Evolutionary conservation across 345 rosid genomes (phyloP), one percentile per base, ranked within the genome.

Genomic region (Excoecaria agallocha): DNA sequence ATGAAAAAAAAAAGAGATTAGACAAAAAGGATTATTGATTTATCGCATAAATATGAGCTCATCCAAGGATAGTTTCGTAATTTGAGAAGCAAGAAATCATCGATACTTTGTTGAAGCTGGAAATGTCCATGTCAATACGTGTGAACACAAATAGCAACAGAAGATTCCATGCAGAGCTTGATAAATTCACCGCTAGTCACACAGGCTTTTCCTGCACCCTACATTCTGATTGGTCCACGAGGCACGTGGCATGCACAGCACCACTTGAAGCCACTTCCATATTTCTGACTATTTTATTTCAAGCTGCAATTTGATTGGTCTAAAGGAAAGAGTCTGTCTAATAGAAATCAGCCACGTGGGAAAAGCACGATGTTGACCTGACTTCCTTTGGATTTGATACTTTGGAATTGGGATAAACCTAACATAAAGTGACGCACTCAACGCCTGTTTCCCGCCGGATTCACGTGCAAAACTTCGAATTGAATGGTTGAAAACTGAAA

Each of bases 81-180:
- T 68, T 25, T 15, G 20, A 11, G 1, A 0, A 2, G 1, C 4
- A 46, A 48, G 20, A 67, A 48, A 15, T 0, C 1, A 22, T 30
- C 1, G n/a, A 39, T 45, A 38, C 3, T 20, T 38, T 6, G 16
- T 22, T 30, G n/a, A 68, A 35, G 16, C 0, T 50, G 43, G 0
- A 50, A 66, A 24, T 12, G 22, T 12, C 51, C 19, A 20, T 12
- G 48, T 67, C 41, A 24, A 24, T 13, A 30, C 2, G 71, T 68
- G 59, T 68, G 71, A 68, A 68, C 59, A 55, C 71, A 55, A 50
- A 50, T 50, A 51, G 56, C 6, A 68, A 30, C 24, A 16, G 45
- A 16, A 68, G 71, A 68, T 68, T 68, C 71, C 71, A 50, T 50
- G 19, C 41, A 6, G 8, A 68, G 15, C 16, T 5, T 50, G 16